Evolutionary conservation across 1,139 yeast species (phyloP).

Genomic region (Tardiomyces blankii): DNA sequence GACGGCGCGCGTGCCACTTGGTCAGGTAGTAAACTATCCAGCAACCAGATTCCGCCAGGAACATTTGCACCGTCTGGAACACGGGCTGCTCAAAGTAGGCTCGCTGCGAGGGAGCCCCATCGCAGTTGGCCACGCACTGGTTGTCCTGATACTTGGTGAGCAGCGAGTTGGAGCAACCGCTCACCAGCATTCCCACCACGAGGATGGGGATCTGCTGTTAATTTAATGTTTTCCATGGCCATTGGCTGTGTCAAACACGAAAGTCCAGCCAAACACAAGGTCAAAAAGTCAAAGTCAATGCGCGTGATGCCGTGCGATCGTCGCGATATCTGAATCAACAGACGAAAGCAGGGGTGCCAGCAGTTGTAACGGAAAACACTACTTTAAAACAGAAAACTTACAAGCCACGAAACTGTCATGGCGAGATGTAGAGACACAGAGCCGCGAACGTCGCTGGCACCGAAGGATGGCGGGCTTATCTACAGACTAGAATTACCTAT

Average conservation of each 20-base stretch:
- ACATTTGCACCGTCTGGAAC: constrained; percentile 73
- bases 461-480: no score
- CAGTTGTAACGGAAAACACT: no score
- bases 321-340: not conserved
- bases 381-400: not conserved
- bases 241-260: not conserved
- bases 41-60: constrained; percentile 54
- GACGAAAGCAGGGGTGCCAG: no score
- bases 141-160: constrained; percentile 70
- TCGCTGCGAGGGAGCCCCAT: constrained; percentile 25
- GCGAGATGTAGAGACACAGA: no score
- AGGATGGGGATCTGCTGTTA: constrained; percentile 9
- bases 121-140: constrained; percentile 56
- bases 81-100: constrained; percentile 66
- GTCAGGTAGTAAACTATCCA: constrained; percentile 32
- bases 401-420: not conserved
- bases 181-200: constrained; percentile 33
- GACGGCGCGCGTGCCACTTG: not conserved
- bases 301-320: not conserved
- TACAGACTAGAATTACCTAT: no score
- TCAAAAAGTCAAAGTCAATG: no score
- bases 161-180: constrained; percentile 66
- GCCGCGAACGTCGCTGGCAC: no score
- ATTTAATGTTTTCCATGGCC: no score
- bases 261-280: not conserved